Conservation (phyloP, 805 yeast genomes). For the Saturnispora halmiae region DNA sequence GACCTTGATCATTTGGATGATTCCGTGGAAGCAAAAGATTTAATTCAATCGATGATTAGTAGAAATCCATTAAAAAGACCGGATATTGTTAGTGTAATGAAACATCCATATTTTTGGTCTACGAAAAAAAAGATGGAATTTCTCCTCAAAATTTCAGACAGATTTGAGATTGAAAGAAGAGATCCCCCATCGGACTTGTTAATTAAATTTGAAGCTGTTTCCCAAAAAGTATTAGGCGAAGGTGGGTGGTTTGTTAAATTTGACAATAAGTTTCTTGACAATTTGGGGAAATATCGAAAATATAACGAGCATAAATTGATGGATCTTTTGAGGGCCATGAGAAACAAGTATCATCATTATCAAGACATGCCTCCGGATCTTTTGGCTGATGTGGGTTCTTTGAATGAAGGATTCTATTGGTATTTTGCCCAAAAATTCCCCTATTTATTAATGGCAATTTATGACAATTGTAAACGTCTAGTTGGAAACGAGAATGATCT, state of each 20-base stretch:
- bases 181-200: slow-evolving; percentile 52
- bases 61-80: slow-evolving; percentile 65
- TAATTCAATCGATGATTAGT: slow-evolving; percentile 64
- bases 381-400: slow-evolving; percentile 57
- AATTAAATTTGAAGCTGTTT: slow-evolving; percentile 55
- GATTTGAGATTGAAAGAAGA: slow-evolving; percentile 88
- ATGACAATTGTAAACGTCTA: slow-evolving; percentile 32
- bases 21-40: slow-evolving; percentile 57
- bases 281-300: slow-evolving; percentile 84
- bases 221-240: slow-evolving; percentile 49
- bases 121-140: slow-evolving; percentile 69
- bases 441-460: slow-evolving; percentile 62
- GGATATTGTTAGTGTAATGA: slow-evolving; percentile 53
- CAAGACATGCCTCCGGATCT: slow-evolving; percentile 75
- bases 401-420: slow-evolving; percentile 76
- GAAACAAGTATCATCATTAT: slow-evolving; percentile 92
- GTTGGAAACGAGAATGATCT: slow-evolving; percentile 45
- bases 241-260: slow-evolving; percentile 73
- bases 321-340: slow-evolving; percentile 79
- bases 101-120: slow-evolving; percentile 88
- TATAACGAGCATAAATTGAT: slow-evolving; percentile 69
- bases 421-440: slow-evolving; percentile 78
- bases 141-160: slow-evolving; percentile 76
- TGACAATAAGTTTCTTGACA: slow-evolving; percentile 65
- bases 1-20: slow-evolving; percentile 39